These are phyloP conservation scores for Leishmania mexicana DNA, from an alignment of 208 protist genomes.

Conservation along the genomic window DNA sequence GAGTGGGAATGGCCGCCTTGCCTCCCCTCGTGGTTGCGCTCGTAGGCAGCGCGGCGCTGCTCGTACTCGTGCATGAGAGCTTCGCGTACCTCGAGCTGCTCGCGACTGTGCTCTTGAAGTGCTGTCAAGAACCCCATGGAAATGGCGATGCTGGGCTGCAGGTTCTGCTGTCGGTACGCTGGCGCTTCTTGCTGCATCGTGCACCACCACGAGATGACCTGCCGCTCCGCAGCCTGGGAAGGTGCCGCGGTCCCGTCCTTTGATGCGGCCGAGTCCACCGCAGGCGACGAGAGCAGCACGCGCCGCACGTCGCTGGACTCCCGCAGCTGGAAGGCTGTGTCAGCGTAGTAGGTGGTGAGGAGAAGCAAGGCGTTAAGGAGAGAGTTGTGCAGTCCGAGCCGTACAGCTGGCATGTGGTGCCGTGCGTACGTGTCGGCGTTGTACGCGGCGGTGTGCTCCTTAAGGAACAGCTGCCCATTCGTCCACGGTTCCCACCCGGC, in stretches of 20 bases:
- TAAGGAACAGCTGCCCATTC: constrained; percentile 45
- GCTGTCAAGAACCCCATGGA: constrained; percentile 40
- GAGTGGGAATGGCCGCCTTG: background rate
- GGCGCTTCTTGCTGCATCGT: constrained; percentile 12
- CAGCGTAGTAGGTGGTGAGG: constrained; percentile 14
- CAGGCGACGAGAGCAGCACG: constrained; percentile 9
- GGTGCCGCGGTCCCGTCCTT: background rate
- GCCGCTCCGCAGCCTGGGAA: background rate
- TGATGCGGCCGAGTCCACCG: background rate
- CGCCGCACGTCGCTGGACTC: constrained; percentile 27
- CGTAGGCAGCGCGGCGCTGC: constrained; percentile 26
- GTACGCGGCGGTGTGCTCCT: constrained; percentile 34
- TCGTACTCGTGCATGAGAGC: constrained; percentile 43
- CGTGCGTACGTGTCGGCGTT: constrained; percentile 42
- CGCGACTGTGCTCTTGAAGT: constrained; percentile 45
- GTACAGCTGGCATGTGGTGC: constrained; percentile 41
- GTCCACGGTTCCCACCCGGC: constrained; percentile 60
- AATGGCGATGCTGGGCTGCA: constrained; percentile 23
- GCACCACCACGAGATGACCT: constrained; percentile 16
- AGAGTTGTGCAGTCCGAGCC: constrained; percentile 36
- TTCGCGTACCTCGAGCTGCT: constrained; percentile 25
- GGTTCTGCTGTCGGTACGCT: constrained; percentile 13
- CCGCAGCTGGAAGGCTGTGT: constrained; percentile 16
- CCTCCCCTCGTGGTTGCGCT: constrained; percentile 11
- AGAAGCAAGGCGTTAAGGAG: constrained; percentile 61